A percentile compares a stretch with the other conserved stretches of the same genome.
phyloP scores from a whole-genome alignment of 1,284 basidiomycete genomes.

The Psilocybe mexicana region DNA sequence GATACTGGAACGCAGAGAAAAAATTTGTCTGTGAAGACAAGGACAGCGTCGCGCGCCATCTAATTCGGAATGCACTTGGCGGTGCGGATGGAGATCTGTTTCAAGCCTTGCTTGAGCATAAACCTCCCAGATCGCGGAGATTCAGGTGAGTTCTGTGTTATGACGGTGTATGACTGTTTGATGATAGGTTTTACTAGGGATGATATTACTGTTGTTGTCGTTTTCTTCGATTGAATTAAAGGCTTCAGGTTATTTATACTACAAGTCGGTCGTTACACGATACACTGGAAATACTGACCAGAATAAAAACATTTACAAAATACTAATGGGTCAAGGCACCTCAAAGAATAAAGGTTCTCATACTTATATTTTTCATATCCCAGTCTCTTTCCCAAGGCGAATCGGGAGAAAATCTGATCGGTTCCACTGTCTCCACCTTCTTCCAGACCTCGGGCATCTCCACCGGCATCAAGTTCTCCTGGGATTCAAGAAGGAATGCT shows the following conservation, averaged over 20 bases:
- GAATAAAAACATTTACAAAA: background rate
- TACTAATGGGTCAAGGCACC: background rate
- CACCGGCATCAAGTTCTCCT: background rate
- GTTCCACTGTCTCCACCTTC: conserved; percentile 6
- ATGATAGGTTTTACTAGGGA: conserved; percentile 16
- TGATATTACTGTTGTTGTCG: conserved; percentile 25
- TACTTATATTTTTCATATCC: conserved; percentile 4
- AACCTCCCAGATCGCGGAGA: conserved; percentile 35
- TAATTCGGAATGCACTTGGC: conserved; percentile 61
- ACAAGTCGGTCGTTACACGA: background rate
- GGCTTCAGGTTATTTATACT: background rate
- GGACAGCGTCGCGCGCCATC: conserved; percentile 51
- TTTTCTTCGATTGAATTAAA: conserved; percentile 22
- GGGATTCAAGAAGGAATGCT: conserved; percentile 5
- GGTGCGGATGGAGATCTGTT: conserved; percentile 54
- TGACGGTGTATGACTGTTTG: background rate
- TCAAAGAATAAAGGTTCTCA: conserved; percentile 8
- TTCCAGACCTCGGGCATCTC: conserved; percentile 7
- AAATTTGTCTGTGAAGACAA: conserved; percentile 35
- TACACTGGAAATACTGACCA: background rate
- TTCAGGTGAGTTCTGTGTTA: conserved; percentile 31
- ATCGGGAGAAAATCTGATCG: conserved; percentile 4
- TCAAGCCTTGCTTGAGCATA: conserved; percentile 45
- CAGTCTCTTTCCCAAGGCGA: conserved; percentile 8
- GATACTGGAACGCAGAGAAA: conserved; percentile 38